Conservation (phyloP, 441 rosid genomes). For the Pelargonium citronellum region DNA sequence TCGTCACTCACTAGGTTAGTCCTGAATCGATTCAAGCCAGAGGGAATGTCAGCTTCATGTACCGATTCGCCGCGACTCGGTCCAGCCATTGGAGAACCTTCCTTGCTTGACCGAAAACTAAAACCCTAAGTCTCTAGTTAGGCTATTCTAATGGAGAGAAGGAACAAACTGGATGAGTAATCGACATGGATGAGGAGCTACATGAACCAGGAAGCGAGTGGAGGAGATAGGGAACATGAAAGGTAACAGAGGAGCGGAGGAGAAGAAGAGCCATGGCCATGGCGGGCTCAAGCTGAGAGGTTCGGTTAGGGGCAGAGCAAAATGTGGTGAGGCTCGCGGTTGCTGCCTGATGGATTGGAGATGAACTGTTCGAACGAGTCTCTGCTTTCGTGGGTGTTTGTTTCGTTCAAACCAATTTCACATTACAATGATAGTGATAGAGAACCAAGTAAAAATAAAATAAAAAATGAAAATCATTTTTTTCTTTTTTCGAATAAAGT, state of each 20-base stretch:
- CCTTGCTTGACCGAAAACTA: constrained; percentile 1
- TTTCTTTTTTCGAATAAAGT: too few relatives aligned
- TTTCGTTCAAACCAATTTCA: constrained; percentile 1
- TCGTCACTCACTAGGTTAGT: constrained; percentile 47
- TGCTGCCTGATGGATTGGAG: neutral
- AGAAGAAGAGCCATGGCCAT: neutral
- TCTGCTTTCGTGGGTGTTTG: constrained; percentile 6
- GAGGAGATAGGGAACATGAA: neutral
- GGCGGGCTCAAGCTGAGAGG: neutral
- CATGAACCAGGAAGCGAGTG: neutral
- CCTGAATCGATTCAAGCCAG: constrained; percentile 74
- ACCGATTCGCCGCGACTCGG: constrained; percentile 31
- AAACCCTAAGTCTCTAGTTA: neutral
- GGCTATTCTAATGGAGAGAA: neutral
- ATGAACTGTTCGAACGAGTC: constrained; percentile 4
- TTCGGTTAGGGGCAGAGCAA: neutral
- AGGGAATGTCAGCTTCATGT: constrained; percentile 46
- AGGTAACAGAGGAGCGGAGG: neutral
- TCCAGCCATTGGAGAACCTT: constrained; percentile 25
- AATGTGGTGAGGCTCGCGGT: neutral
- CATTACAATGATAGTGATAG: neutral
- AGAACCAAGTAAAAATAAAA: neutral
- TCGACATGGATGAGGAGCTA: neutral
- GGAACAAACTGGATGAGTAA: neutral
- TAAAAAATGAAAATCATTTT: too few relatives aligned